A percentile compares a stretch with the other conserved stretches of the same genome.
Conservation (phyloP, 148 eudicot species). For the Vaccinium myrtillus region DNA sequence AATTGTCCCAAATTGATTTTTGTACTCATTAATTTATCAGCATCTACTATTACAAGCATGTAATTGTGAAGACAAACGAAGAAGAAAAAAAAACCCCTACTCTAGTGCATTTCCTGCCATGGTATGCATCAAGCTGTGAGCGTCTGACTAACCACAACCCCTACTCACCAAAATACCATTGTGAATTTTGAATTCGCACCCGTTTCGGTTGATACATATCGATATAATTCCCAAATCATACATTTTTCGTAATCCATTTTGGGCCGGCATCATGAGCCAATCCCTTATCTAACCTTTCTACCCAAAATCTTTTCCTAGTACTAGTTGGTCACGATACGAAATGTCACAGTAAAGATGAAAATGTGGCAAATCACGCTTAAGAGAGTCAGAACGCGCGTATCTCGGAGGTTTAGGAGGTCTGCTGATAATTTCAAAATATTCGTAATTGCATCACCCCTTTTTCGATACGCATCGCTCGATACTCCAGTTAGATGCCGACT, state of each 20-base stretch:
- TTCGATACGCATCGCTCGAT: neutral
- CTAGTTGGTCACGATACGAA: neutral
- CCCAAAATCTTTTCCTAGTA: neutral
- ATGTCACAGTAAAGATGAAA: neutral
- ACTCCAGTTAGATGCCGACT: neutral
- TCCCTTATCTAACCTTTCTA: neutral
- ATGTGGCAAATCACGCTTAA: neutral
- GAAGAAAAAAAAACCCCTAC: neutral
- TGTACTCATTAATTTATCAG: no score
- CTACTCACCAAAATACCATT: neutral
- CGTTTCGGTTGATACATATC: neutral
- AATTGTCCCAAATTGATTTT: neutral
- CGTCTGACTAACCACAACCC: neutral
- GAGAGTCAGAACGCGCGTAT: neutral
- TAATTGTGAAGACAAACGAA: neutral
- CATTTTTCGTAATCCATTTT: neutral
- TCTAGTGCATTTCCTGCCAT: neutral
- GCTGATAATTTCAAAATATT: neutral
- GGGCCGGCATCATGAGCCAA: neutral
- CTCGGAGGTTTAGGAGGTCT: neutral
- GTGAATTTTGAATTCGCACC: neutral
- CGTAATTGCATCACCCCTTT: neutral
- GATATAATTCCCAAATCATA: neutral
- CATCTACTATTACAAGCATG: neutral
- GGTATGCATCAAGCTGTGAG: neutral